A percentile compares a stretch with the other conserved stretches of the same genome.
Conservation (phyloP, 352 stramenopile species). For the Elongisporangium anandrum region DNA sequence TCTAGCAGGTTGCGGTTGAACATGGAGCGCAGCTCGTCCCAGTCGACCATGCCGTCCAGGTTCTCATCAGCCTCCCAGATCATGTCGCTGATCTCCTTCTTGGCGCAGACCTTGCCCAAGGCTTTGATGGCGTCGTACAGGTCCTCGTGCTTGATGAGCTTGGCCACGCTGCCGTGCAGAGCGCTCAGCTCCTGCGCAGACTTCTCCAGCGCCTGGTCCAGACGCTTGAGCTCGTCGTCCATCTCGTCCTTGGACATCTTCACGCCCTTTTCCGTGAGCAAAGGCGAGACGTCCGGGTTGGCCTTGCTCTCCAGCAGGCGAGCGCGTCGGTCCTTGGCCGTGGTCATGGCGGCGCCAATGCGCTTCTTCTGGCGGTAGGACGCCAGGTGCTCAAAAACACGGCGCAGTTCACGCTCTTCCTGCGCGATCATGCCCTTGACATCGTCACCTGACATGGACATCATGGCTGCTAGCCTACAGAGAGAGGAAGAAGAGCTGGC, state of each 20-base stretch:
- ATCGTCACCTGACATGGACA: constrained; percentile 60
- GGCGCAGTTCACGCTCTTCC: constrained; percentile 93
- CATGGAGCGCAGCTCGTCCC: constrained; percentile 95
- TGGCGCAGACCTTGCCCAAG: constrained; percentile 89
- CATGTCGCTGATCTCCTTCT: constrained; percentile 97
- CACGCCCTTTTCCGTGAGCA: constrained; percentile 74
- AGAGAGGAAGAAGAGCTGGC: background rate
- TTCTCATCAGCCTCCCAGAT: constrained; percentile 99
- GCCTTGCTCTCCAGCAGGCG: constrained; percentile 54
- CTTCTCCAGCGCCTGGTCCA: constrained; percentile 59
- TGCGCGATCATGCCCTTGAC: constrained; percentile 89
- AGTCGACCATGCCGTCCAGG: constrained; percentile 92
- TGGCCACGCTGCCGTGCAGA: constrained; percentile 47
- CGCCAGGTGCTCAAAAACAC: constrained; percentile 93
- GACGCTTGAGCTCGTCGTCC: constrained; percentile 63
- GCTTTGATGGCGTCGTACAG: constrained; percentile 92
- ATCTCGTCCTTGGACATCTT: constrained; percentile 82
- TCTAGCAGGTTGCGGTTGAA: constrained; percentile 96
- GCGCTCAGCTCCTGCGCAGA: constrained; percentile 34
- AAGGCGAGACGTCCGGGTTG: constrained; percentile 64
- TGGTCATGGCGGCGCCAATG: constrained; percentile 28
- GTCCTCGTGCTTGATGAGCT: constrained; percentile 90
- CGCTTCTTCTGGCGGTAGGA: constrained; percentile 89
- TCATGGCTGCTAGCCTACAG: too few relatives aligned
- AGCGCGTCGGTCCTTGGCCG: constrained; percentile 52